A percentile compares a stretch with the other conserved stretches of the same genome.
Evolutionary conservation across 2,329 filamentous ascomycete species (phyloP).

Genomic region (Hymenoscyphus fructigenus): DNA sequence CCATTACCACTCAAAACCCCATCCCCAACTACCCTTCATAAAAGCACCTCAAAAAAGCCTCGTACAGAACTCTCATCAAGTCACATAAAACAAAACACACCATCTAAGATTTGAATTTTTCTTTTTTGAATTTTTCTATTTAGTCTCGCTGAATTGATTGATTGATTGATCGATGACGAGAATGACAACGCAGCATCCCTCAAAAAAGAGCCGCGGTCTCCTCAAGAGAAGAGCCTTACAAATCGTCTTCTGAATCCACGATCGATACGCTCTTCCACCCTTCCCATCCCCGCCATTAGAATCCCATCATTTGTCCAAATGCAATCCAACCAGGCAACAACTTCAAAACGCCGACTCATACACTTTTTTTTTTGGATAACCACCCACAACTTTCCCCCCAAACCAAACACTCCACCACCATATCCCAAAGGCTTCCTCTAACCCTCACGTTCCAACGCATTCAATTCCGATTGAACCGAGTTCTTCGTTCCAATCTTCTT

Average conservation of each 20-base stretch:
- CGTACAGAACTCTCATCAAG: too few relatives aligned
- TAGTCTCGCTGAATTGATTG: too few relatives aligned
- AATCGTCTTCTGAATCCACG: background rate
- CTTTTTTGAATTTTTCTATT: too few relatives aligned
- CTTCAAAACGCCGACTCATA: background rate
- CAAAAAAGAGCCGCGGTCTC: background rate
- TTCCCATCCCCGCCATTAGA: background rate
- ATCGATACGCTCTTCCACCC: background rate
- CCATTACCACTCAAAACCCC: too few relatives aligned
- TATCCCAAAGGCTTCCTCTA: background rate
- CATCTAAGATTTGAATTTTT: too few relatives aligned
- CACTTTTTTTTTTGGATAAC: background rate
- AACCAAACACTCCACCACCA: background rate
- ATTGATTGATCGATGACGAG: too few relatives aligned
- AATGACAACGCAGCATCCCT: background rate
- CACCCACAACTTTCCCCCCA: background rate
- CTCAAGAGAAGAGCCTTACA: background rate
- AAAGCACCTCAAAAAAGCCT: too few relatives aligned
- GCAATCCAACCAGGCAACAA: background rate
- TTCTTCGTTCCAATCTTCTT: conserved; percentile 96
- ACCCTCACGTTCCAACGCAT: conserved; percentile 39
- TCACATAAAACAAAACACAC: too few relatives aligned
- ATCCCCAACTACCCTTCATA: too few relatives aligned
- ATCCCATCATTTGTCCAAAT: conserved; percentile 1
- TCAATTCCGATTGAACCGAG: conserved; percentile 79